Base-by-base conservation (phyloP, 2,329 filamentous ascomycete species). In the Blastomyces emzantsi region DNA sequence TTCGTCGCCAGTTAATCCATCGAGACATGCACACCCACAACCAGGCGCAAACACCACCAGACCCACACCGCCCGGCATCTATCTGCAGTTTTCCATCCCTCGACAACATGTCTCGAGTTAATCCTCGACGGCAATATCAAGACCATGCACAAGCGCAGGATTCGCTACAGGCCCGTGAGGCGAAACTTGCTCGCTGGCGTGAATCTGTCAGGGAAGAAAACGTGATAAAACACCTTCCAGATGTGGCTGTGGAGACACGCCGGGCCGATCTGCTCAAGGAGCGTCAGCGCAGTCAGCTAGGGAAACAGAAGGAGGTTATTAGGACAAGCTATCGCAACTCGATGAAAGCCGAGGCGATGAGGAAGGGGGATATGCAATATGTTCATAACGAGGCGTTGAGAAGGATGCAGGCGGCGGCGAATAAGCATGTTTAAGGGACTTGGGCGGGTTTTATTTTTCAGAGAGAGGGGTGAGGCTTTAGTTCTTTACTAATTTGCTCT, bases 311-410 rank as follows among this genome's bases (percentile, higher is more conserved):
- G 70, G 83, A 86, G 68, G 80, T 81, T 63, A 76, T 80, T 52
- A 84, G 83, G 59, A 83, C 82, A 67, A 81, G 85, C 66, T 79
- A 83, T 62, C 79, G 81, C 6, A 85, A 90, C 17, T 83, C 83
- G 60, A 81, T 82, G 47, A 86, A 91, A 69, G 88, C 91, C 67
- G 85, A 88, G 73, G 82, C 85, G 67, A 94, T 95, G 89, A 82
- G 90, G 62, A 86, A 84, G 19, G 87, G 87, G 0, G 85, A 89
- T 67, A 83, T 96, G 79, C 80, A 89, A 61, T 88, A 90, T 56
- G 82, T 87, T 28, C 92, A 97, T 73, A 83, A 88, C 25, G 88
- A 92, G 67, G 90, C 88, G 0, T 83, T 97, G 83, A 82, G 89
- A 66, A 87, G 82, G 73, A 89, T 97, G 87, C 92, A 96, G 73